Evolutionary conservation across 306 rosid genomes (phyloP).

Genomic region (Inga oerstediana): DNA sequence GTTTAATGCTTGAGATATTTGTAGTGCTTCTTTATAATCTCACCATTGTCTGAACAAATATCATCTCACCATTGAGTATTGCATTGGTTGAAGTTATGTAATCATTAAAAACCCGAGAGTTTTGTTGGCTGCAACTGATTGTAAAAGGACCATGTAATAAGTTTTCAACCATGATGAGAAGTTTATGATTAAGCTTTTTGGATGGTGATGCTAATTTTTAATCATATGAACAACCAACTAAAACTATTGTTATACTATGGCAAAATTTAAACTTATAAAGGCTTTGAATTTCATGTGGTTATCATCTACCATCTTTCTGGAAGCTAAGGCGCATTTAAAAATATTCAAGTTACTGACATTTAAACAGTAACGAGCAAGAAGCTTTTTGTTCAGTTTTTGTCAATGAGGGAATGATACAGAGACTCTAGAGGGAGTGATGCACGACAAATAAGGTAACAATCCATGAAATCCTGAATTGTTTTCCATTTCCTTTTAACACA

Average conservation of each 20-base stretch:
- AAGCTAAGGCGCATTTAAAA: background rate
- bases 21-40: background rate
- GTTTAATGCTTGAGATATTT: background rate
- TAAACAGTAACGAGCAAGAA: background rate
- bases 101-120: background rate
- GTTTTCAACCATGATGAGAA: background rate
- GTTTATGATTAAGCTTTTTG: background rate
- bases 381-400: background rate
- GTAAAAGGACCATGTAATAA: background rate
- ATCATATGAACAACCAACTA: no score
- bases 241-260: background rate
- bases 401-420: background rate
- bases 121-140: background rate
- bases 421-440: background rate
- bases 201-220: no score
- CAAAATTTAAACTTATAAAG: background rate
- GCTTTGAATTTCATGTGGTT: background rate
- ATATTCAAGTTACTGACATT: background rate
- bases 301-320: background rate
- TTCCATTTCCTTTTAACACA: slow-evolving; percentile 28
- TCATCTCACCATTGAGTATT: background rate
- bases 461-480: slow-evolving; percentile 13
- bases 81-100: background rate
- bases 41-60: background rate
- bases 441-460: background rate